Conservation (phyloP, 2,329 filamentous ascomycete species). For the Curvularia hawaiiensis region DNA sequence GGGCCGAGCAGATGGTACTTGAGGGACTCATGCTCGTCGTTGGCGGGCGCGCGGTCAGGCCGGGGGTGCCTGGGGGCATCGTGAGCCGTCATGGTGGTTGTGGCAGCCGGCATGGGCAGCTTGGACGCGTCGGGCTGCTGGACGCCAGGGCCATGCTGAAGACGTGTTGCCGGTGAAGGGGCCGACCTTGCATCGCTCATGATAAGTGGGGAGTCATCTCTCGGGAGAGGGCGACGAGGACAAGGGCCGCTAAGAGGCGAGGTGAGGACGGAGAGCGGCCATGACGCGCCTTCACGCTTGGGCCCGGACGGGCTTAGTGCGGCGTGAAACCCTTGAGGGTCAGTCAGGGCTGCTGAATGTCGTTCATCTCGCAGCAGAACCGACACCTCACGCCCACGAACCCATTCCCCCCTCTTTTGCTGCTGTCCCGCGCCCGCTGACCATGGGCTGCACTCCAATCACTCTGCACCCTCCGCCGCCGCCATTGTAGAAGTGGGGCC, state of each 20-base stretch:
- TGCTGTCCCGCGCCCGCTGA: constrained; percentile 19
- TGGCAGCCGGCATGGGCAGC: not conserved
- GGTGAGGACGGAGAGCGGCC: constrained; percentile 15
- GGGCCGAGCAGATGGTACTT: constrained; percentile 92
- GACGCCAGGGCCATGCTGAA: constrained; percentile 19
- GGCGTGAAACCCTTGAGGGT: constrained; percentile 17
- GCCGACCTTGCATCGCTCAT: constrained; percentile 29
- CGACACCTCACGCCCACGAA: constrained; percentile 13
- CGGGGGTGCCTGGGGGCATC: constrained; percentile 19
- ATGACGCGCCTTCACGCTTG: constrained; percentile 31
- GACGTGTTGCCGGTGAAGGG: constrained; percentile 20
- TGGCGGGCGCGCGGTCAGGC: constrained; percentile 23
- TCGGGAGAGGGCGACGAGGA: constrained; percentile 4
- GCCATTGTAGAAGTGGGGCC: constrained; percentile 21
- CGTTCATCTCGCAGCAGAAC: constrained; percentile 26
- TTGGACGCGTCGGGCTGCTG: constrained; percentile 20
- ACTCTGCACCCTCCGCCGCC: constrained; percentile 13
- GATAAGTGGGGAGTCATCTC: constrained; percentile 26
- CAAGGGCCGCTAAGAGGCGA: constrained; percentile 18
- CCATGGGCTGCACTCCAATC: constrained; percentile 24
- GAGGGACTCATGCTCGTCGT: constrained; percentile 65
- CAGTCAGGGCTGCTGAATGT: constrained; percentile 21
- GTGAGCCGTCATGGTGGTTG: constrained; percentile 22
- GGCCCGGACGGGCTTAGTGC: constrained; percentile 18
- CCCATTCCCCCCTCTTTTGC: constrained; percentile 14